Evolutionary conservation across 1,284 basidiomycete genomes (phyloP), one percentile per base, ranked within the genome.

Genomic region (Apiotrichum laibachii): DNA sequence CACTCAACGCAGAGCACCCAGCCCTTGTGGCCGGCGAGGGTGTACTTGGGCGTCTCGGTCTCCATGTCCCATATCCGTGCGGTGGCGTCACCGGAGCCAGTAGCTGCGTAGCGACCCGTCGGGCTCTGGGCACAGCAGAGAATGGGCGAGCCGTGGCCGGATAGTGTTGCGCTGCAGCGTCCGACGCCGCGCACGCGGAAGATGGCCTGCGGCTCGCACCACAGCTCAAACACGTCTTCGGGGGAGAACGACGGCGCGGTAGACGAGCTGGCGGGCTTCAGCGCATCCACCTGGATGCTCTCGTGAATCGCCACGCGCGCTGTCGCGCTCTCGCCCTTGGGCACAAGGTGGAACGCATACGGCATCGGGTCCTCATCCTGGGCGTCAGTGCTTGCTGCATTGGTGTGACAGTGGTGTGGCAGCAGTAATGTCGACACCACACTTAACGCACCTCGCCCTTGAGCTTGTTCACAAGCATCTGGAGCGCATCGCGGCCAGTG

Each of bases 1-100:
- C 95, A 99, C 72, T 97, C 96, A 3, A 94, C 90, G 67, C 92
- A 96, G 0, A 99, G 82, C 1, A 99, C 92, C 94, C 94, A 98
- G 0, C 92, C 93, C 62, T 86, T 86, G 74, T 99, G 96, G 0
- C 95, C 95, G 0, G 84, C 80, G 13, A 99, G 82, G 11, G 88
- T 89, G 74, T 92, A 89, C 52, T 90, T 90, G 0, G 95, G 95
- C 12, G 86, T 89, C 79, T 99, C 96, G 0, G 90, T 94, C 70
- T 89, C 85, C 58, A 99, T 84, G 77, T 99, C 90, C 95, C 95
- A 99, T 39, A 99, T 78, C 10, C 95, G 85, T 15, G 90, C 92
- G 48, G 89, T 92, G 50, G 90, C 91, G 75, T 99, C 95, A 4
- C 95, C 95, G 0, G 92, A 92, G 5, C 95, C 95, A 0, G 96